Percentiles rank a stretch among this genome's conserved stretches.
These are phyloP conservation scores for Calocybe cyanea DNA, from an alignment of 768 basidiomycete genomes.

Conservation along the genomic window DNA sequence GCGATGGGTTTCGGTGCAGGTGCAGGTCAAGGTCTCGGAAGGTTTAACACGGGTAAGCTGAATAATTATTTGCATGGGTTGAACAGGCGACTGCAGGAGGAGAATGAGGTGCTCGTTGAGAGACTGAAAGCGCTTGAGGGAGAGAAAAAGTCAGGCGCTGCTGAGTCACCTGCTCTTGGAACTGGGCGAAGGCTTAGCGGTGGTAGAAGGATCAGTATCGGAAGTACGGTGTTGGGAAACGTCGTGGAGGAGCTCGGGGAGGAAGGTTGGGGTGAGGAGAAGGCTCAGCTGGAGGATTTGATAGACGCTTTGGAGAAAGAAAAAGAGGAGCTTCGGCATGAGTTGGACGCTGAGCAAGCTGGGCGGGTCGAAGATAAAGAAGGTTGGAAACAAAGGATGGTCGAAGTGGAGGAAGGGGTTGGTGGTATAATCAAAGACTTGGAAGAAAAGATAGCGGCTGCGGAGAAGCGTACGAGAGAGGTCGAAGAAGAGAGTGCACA, in stretches of 20 bases:
- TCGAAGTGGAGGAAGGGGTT: conserved; percentile 68
- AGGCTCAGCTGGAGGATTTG: conserved; percentile 52
- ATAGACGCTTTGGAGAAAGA: conserved; percentile 44
- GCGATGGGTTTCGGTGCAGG: conserved; percentile 69
- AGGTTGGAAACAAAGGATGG: conserved; percentile 67
- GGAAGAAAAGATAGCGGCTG: conserved; percentile 49
- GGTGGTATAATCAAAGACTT: conserved; percentile 62
- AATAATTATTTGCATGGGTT: conserved; percentile 85
- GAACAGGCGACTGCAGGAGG: conserved; percentile 79
- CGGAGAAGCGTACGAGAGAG: conserved; percentile 43
- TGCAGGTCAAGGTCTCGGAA: conserved; percentile 62
- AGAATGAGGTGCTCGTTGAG: conserved; percentile 67
- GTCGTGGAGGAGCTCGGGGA: conserved; percentile 60
- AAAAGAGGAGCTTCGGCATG: conserved; percentile 41
- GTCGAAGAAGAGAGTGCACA: conserved; percentile 34
- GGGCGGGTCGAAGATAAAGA: conserved; percentile 66
- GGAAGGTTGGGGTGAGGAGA: conserved; percentile 73
- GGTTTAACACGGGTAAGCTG: conserved; percentile 82
- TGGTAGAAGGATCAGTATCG: conserved; percentile 49
- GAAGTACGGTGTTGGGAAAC: conserved; percentile 50
- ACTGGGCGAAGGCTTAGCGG: conserved; percentile 32
- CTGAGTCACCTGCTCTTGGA: conserved; percentile 18
- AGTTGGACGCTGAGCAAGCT: conserved; percentile 49
- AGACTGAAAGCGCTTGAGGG: conserved; percentile 54
- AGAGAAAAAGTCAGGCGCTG: conserved; percentile 29